Conservation (phyloP, 192 early-diverging fungal species). For the Coemansia sp. region DNA sequence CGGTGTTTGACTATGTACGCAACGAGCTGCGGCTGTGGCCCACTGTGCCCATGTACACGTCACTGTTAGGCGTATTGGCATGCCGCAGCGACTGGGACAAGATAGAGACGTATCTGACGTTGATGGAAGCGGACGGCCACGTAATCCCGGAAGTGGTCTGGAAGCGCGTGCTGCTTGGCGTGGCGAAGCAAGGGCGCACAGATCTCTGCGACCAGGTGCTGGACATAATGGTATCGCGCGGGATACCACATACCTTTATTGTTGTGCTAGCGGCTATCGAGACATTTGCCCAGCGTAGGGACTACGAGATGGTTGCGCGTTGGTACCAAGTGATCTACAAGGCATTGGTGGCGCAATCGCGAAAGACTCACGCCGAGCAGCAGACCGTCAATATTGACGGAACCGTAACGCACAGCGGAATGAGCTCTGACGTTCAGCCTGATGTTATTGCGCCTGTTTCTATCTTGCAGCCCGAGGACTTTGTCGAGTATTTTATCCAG, state of each 20-base stretch:
- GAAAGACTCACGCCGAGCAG: conserved; percentile 7
- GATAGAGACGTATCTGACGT: conserved; percentile 21
- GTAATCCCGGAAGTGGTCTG: conserved; percentile 22
- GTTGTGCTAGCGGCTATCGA: conserved; percentile 37
- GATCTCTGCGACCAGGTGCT: conserved; percentile 36
- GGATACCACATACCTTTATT: conserved; percentile 18
- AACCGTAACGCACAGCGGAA: not conserved
- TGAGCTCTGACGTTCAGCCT: not conserved
- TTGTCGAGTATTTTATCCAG: conserved; percentile 29
- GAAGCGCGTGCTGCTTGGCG: conserved; percentile 43
- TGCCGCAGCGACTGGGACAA: conserved; percentile 16
- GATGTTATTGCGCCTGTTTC: not conserved
- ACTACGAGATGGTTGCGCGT: conserved; percentile 39
- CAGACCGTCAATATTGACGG: conserved; percentile 19
- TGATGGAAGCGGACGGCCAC: conserved; percentile 40
- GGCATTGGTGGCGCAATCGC: conserved; percentile 24
- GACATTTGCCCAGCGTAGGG: conserved; percentile 31
- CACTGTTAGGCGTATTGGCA: conserved; percentile 38
- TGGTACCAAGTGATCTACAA: conserved; percentile 38
- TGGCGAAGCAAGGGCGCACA: conserved; percentile 27
- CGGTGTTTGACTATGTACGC: conserved; percentile 39
- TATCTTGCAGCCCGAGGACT: conserved; percentile 28
- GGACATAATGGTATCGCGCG: conserved; percentile 20
- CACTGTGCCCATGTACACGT: conserved; percentile 39
- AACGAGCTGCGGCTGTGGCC: conserved; percentile 36